Percentiles rank a stretch among this genome's conserved stretches.
Conservation (phyloP, 2,329 filamentous ascomycete species). For the Neofusicoccum umdonicola region DNA sequence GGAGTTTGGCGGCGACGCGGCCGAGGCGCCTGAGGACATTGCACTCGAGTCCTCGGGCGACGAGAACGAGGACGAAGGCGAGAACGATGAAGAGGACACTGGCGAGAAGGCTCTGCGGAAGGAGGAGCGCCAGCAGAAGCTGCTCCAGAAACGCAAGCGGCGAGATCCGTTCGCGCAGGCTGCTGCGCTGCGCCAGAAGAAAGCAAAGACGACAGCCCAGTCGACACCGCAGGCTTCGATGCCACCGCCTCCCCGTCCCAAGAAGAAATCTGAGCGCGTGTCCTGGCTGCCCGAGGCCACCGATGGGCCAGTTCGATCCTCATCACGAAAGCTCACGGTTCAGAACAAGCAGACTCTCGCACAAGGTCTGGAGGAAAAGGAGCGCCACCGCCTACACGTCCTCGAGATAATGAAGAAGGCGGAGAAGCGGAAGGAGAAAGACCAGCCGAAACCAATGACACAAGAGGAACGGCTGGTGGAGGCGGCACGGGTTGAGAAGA, state of each 20-base stretch:
- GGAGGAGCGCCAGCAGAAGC: constrained; percentile 65
- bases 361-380: constrained; percentile 71
- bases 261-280: constrained; percentile 69
- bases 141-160: constrained; percentile 73
- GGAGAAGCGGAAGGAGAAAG: constrained; percentile 63
- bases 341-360: constrained; percentile 58
- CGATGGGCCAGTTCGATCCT: constrained; percentile 62
- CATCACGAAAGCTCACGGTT: constrained; percentile 61
- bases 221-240: constrained; percentile 47
- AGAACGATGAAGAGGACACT: constrained; percentile 66
- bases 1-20: constrained; percentile 40
- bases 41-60: constrained; percentile 80
- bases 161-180: constrained; percentile 37
- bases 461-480: constrained; percentile 82
- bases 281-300: constrained; percentile 66
- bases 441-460: constrained; percentile 78
- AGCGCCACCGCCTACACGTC: constrained; percentile 68
- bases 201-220: constrained; percentile 32
- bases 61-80: constrained; percentile 73
- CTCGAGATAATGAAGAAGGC: constrained; percentile 62
- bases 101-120: constrained; percentile 85
- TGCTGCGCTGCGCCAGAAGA: constrained; percentile 41
- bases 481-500: constrained; percentile 77
- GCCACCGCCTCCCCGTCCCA: constrained; percentile 37
- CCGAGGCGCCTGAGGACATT: constrained; percentile 64